Conservation (phyloP, 2,329 filamentous ascomycete species). For the Elsinoe fawcettii region DNA sequence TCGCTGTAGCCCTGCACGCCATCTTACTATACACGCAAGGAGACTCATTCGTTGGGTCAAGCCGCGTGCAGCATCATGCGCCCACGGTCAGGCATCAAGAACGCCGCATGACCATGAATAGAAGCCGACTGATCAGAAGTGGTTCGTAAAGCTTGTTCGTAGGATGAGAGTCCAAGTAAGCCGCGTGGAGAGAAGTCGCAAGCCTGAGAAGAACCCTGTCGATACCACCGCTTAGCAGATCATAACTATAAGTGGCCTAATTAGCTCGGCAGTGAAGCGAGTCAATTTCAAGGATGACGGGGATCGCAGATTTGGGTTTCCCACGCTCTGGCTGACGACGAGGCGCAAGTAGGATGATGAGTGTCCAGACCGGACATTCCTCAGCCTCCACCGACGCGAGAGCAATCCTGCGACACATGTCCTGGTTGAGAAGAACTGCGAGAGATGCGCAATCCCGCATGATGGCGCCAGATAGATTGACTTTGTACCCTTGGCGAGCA, state of each 20-base stretch:
- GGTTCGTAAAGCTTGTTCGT: neutral
- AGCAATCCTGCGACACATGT: too few species aligned
- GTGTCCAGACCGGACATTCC: neutral
- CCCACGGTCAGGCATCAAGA: neutral
- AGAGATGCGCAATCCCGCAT: conserved; percentile 9
- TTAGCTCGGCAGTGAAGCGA: conserved; percentile 1
- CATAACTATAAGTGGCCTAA: neutral
- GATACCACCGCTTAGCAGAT: neutral
- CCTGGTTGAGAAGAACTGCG: neutral
- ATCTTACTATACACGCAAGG: neutral
- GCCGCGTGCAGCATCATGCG: neutral
- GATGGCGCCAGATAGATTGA: conserved; percentile 4
- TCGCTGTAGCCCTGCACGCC: neutral
- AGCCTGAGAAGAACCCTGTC: neutral
- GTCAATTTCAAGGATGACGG: neutral
- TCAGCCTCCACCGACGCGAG: neutral
- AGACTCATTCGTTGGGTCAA: neutral
- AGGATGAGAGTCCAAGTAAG: neutral
- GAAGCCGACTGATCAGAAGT: neutral
- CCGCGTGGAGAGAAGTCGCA: neutral
- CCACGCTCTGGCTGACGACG: neutral
- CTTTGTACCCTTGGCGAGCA: neutral
- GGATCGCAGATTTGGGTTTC: neutral
- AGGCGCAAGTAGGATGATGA: neutral
- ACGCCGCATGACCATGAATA: neutral